Percentiles rank a stretch among this genome's conserved stretches.
phyloP scores from a whole-genome alignment of 2,329 filamentous ascomycete genomes.

The Daldinia sp. region DNA sequence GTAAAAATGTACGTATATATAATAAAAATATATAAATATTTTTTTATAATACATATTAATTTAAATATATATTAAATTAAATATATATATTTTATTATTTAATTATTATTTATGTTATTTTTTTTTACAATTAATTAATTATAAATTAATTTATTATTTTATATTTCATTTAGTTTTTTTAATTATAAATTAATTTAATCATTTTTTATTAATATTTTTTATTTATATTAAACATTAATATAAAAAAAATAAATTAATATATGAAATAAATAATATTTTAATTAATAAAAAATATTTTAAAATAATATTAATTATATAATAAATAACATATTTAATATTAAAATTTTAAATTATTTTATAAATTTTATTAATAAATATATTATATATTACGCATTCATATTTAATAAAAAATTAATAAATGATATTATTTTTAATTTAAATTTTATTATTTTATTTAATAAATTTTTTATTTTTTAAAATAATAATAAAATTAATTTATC shows the following conservation, averaged over 20 bases:
- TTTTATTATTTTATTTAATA: slow-evolving; percentile 11
- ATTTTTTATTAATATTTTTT: neutral
- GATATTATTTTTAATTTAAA: slow-evolving; percentile 14
- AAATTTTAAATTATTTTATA: slow-evolving; percentile 16
- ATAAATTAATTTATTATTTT: slow-evolving; percentile 1
- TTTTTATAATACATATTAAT: too few species aligned
- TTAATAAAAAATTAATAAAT: slow-evolving; percentile 1
- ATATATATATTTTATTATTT: neutral
- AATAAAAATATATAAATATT: too few species aligned
- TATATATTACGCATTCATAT: neutral
- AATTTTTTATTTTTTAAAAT: slow-evolving; percentile 17
- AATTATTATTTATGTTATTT: neutral
- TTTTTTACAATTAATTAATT: neutral
- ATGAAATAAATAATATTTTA: slow-evolving; percentile 6
- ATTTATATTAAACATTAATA: slow-evolving; percentile 5
- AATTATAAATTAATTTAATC: slow-evolving; percentile 6
- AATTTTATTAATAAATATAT: slow-evolving; percentile 13
- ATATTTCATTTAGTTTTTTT: slow-evolving; percentile 4
- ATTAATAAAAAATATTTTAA: neutral
- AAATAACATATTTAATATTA: slow-evolving; percentile 9
- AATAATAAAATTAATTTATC: slow-evolving; percentile 8
- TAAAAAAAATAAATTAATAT: slow-evolving; percentile 8
- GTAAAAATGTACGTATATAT: too few species aligned
- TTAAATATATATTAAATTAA: too few species aligned
- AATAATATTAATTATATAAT: slow-evolving; percentile 8